Evolutionary conservation across 2,329 filamentous ascomycete species (phyloP).

Genomic region (Cytospora piceae): DNA sequence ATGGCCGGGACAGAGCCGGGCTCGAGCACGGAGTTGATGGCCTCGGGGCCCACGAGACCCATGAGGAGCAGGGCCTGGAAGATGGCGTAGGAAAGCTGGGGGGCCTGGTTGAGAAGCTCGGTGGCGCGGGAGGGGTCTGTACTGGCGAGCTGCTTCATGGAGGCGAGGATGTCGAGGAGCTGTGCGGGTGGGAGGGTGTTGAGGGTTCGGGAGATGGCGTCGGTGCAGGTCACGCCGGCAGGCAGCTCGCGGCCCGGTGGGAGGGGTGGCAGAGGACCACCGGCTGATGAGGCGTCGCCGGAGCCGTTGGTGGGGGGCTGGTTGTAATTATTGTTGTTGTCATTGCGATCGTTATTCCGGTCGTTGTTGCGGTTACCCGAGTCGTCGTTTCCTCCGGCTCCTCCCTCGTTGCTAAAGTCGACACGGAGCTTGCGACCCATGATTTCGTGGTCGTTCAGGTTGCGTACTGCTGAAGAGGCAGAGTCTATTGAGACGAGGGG

Average conservation of each 20-base stretch:
- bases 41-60: conserved; percentile 84
- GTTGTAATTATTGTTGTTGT: conserved; percentile 28
- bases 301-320: conserved; percentile 39
- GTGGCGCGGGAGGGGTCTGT: conserved; percentile 82
- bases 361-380: conserved; percentile 26
- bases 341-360: conserved; percentile 32
- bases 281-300: conserved; percentile 38
- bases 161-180: conserved; percentile 87
- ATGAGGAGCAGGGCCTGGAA: conserved; percentile 94
- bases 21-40: conserved; percentile 81
- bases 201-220: conserved; percentile 90
- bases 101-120: conserved; percentile 84
- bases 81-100: conserved; percentile 91
- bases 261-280: conserved; percentile 69
- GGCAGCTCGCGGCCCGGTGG: conserved; percentile 85
- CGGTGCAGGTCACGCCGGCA: conserved; percentile 79
- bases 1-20: conserved; percentile 45
- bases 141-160: conserved; percentile 90
- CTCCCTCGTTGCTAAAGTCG: conserved; percentile 92
- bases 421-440: conserved; percentile 94
- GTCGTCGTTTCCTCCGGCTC: conserved; percentile 39
- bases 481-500: conserved; percentile 55
- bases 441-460: conserved; percentile 92
- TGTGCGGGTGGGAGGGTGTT: conserved; percentile 84
- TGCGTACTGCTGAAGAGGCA: conserved; percentile 90